Percentiles rank a stretch among this genome's conserved stretches.
Conservation (phyloP, 2,329 filamentous ascomycete species). For the Colletotrichum phormii region DNA sequence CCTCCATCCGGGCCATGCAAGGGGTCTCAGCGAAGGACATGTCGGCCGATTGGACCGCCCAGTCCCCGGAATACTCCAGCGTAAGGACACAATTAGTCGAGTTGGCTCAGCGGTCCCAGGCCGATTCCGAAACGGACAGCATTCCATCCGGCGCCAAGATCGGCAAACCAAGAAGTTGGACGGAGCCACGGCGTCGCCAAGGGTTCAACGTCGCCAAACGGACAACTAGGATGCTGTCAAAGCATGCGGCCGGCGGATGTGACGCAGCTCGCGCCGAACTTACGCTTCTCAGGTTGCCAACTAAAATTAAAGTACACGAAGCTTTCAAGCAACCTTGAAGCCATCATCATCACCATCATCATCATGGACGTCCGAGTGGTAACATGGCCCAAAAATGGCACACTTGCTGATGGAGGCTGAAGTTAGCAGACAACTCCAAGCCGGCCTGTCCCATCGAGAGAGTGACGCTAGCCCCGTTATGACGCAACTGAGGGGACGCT, state of each 20-base stretch:
- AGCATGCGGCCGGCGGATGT: conserved; percentile 7
- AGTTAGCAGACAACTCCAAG: conserved; percentile 4
- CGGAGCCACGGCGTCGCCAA: conserved; percentile 25
- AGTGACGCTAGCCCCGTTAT: conserved; percentile 22
- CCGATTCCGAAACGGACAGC: conserved; percentile 24
- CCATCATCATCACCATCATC: conserved; percentile 18
- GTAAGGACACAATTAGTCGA: not conserved
- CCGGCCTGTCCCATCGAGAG: conserved; percentile 15
- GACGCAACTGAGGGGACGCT: conserved; percentile 35
- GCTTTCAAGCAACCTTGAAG: conserved; percentile 13
- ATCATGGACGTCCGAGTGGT: conserved; percentile 14
- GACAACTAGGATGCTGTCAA: conserved; percentile 12
- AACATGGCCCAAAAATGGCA: conserved; percentile 10
- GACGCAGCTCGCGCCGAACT: not conserved
- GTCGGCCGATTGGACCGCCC: not conserved
- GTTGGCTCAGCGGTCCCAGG: conserved; percentile 1
- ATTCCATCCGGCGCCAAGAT: conserved; percentile 33
- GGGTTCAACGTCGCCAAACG: conserved; percentile 17
- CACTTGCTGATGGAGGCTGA: conserved; percentile 32
- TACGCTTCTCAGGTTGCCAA: not conserved
- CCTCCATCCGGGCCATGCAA: conserved; percentile 14
- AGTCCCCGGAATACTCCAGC: not conserved
- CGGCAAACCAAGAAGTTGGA: conserved; percentile 29
- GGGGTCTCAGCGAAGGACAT: not conserved
- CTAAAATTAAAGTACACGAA: not conserved